phyloP scores from a whole-genome alignment of 2,329 filamentous ascomycete species.

The Ceratocystis ficicola region DNA sequence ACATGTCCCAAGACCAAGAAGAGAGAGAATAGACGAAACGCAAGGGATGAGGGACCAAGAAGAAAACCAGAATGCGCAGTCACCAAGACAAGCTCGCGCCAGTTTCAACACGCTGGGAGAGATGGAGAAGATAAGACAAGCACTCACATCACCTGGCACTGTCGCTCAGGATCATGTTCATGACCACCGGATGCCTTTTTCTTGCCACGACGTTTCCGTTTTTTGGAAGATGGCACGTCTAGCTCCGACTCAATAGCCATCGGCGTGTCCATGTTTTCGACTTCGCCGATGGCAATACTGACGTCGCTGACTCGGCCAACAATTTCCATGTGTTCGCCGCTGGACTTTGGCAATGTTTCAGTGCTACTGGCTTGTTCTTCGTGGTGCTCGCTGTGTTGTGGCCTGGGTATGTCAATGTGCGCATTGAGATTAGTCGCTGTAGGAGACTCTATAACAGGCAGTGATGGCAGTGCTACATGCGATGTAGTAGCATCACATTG shows the following conservation, averaged over 20 bases:
- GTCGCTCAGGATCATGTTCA: slow-evolving; percentile 16
- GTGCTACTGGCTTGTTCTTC: neutral
- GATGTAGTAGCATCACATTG: neutral
- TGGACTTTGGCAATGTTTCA: neutral
- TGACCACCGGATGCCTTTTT: slow-evolving; percentile 12
- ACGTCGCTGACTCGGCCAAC: slow-evolving; percentile 1
- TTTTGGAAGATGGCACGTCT: slow-evolving; percentile 11
- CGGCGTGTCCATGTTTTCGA: neutral
- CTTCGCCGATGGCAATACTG: slow-evolving; percentile 6
- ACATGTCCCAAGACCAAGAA: neutral
- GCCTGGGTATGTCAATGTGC: neutral
- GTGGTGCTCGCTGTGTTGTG: neutral
- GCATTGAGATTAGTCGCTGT: neutral
- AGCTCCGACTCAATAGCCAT: neutral
- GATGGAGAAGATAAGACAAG: neutral
- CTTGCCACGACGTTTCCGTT: slow-evolving; percentile 17
- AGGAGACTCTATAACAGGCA: slow-evolving; percentile 9
- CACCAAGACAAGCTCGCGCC: neutral
- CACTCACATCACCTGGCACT: slow-evolving; percentile 19
- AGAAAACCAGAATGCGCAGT: neutral
- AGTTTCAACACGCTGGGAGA: too few relatives aligned
- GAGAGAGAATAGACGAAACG: neutral
- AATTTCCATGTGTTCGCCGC: neutral
- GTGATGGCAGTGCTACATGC: neutral
- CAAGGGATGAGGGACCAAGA: neutral